Evolutionary conservation across 192 early-diverging fungal species (phyloP).

Genomic region (Coemansia sp.): DNA sequence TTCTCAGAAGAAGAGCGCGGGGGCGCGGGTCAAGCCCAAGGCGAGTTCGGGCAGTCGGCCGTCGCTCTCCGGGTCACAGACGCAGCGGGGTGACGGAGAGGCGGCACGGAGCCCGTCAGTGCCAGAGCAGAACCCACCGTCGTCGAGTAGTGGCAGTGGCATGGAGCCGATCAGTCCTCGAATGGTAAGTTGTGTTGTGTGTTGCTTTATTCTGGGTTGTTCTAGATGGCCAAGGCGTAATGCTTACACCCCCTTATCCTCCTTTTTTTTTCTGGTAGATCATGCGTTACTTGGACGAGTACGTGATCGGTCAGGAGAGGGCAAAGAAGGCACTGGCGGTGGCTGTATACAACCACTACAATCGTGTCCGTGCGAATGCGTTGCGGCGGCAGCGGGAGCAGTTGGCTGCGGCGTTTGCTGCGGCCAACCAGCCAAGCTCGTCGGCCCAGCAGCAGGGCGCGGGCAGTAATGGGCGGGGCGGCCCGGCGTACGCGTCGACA

Average conservation of each 20-base stretch:
- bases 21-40: neutral
- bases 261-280: constrained; percentile 47
- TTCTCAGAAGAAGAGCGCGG: neutral
- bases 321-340: constrained; percentile 79
- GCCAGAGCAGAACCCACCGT: neutral
- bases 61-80: constrained; percentile 7
- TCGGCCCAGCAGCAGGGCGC: neutral
- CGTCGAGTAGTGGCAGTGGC: constrained; percentile 7
- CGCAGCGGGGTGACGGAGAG: constrained; percentile 12
- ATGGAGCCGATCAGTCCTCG: constrained; percentile 44
- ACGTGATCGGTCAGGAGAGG: constrained; percentile 80
- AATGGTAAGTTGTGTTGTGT: constrained; percentile 21
- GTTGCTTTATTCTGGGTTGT: neutral
- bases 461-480: constrained; percentile 7
- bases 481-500: constrained; percentile 32
- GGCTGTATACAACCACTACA: constrained; percentile 84
- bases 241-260: neutral
- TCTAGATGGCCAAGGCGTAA: no score
- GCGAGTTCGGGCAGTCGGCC: neutral
- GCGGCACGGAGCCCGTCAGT: constrained; percentile 4
- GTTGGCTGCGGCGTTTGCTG: constrained; percentile 38
- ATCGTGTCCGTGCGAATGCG: constrained; percentile 64
- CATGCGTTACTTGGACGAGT: constrained; percentile 73
- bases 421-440: constrained; percentile 3
- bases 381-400: constrained; percentile 45